These are phyloP conservation scores for Cicer cuneatum DNA, from an alignment of 306 rosid genomes.

Conservation along the genomic window DNA sequence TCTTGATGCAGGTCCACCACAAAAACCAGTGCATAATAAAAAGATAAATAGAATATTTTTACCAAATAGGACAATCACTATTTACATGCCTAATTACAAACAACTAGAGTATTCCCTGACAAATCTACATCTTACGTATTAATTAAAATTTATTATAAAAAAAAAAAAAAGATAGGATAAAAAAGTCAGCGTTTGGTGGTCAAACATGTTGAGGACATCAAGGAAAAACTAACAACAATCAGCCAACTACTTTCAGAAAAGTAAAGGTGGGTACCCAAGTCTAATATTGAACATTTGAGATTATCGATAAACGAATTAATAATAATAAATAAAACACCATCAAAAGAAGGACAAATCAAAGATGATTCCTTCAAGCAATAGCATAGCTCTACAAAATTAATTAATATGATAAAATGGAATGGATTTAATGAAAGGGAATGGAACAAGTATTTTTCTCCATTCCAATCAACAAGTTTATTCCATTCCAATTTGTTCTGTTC, in stretches of 20 bases:
- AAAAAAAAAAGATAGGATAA: not conserved
- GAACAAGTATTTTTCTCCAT: constrained; percentile 7
- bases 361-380: constrained; percentile 47
- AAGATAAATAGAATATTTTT: constrained; percentile 57
- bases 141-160: not conserved
- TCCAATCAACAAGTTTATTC: not conserved
- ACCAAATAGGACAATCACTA: constrained; percentile 52
- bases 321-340: constrained; percentile 43
- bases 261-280: constrained; percentile 51
- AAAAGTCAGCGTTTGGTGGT: constrained; percentile 61
- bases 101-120: constrained; percentile 43
- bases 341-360: constrained; percentile 59
- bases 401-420: not conserved
- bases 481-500: not conserved
- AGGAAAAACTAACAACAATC: constrained; percentile 48
- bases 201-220: constrained; percentile 54
- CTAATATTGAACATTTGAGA: constrained; percentile 48
- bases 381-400: constrained; percentile 13
- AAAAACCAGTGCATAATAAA: constrained; percentile 60
- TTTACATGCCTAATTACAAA: constrained; percentile 44
- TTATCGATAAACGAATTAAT: constrained; percentile 46
- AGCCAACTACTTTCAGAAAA: constrained; percentile 49
- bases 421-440: not conserved
- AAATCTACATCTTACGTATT: constrained; percentile 48
- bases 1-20: constrained; percentile 62